These are phyloP conservation scores for Erysimum pusillum DNA, from an alignment of 441 rosid genomes.

Conservation along the genomic window DNA sequence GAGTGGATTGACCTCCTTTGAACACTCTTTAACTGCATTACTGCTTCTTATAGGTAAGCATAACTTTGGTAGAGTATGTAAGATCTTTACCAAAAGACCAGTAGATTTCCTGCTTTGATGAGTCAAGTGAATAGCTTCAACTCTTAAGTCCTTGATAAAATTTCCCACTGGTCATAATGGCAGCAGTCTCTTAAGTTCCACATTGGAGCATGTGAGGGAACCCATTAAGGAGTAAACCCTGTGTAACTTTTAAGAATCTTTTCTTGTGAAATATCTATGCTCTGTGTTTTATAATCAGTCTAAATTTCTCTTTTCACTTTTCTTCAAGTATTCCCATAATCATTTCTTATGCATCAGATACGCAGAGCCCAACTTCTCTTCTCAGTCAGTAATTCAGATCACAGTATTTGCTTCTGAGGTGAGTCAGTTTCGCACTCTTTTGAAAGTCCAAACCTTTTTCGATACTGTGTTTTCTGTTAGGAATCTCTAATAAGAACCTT, in stretches of 20 bases:
- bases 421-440: background rate
- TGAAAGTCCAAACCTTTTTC: background rate
- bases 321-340: conserved; percentile 14
- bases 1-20: conserved; percentile 25
- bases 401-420: conserved; percentile 3
- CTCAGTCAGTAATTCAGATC: conserved; percentile 10
- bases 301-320: conserved; percentile 7
- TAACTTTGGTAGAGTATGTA: conserved; percentile 17
- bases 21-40: conserved; percentile 8
- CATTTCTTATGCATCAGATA: conserved; percentile 3
- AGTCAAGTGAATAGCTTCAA: conserved; percentile 11
- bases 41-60: conserved; percentile 18
- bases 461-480: conserved; percentile 5
- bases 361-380: conserved; percentile 5
- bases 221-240: background rate
- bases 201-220: background rate
- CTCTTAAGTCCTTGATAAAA: conserved; percentile 11
- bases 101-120: conserved; percentile 14
- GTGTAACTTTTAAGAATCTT: background rate
- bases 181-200: conserved; percentile 1
- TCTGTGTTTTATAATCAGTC: background rate
- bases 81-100: conserved; percentile 9
- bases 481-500: background rate
- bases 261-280: background rate
- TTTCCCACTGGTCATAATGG: conserved; percentile 3